Percentiles rank a stretch among this genome's conserved stretches.
These are phyloP conservation scores for Lichtheimia ramosa DNA, from an alignment of 371 early-diverging fungal genomes.

Conservation along the genomic window DNA sequence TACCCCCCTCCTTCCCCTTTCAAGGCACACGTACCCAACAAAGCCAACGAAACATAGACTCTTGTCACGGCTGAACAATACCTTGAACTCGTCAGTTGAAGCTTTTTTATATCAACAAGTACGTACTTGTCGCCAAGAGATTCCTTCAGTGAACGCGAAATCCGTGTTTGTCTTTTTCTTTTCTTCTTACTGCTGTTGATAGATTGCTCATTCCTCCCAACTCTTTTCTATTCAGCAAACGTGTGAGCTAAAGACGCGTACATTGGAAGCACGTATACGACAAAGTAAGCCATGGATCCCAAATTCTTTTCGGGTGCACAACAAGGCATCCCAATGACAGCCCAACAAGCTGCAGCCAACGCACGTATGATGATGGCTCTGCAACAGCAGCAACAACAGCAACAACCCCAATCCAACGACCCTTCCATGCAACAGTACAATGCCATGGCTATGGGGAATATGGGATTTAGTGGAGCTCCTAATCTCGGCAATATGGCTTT, in stretches of 20 bases:
- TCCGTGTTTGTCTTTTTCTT: neutral
- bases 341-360: conserved; percentile 26
- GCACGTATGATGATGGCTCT: conserved; percentile 37
- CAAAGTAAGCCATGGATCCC: conserved; percentile 31
- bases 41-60: neutral
- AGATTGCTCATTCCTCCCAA: neutral
- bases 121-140: neutral
- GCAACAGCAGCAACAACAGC: conserved; percentile 29
- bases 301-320: conserved; percentile 36
- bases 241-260: neutral
- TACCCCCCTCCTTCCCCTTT: neutral
- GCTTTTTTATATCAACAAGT: neutral
- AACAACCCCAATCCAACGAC: conserved; percentile 18
- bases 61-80: neutral
- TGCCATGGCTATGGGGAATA: conserved; percentile 8
- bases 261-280: neutral
- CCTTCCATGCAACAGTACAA: conserved; percentile 15
- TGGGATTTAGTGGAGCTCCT: conserved; percentile 19
- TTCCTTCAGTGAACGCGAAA: neutral
- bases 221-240: neutral
- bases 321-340: conserved; percentile 32
- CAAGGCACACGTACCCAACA: conserved; percentile 1
- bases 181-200: neutral
- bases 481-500: conserved; percentile 28
- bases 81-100: neutral